Evolutionary conservation across 495 filamentous ascomycete species (phyloP), one percentile per base, ranked within the genome.

Genomic region (Hypoxylon intermedium): DNA sequence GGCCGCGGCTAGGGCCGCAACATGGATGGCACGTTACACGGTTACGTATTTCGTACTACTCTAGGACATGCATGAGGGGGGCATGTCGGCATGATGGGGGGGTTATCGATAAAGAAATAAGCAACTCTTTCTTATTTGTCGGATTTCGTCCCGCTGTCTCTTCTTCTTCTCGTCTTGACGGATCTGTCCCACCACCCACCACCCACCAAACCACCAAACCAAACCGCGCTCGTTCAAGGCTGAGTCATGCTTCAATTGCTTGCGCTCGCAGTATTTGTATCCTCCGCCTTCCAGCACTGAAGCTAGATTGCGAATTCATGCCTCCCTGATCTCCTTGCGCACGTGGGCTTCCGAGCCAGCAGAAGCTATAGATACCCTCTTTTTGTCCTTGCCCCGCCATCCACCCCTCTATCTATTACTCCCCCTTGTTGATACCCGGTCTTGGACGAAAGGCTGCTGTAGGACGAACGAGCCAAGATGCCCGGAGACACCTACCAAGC

Each of bases 181-280:
- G 3, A 13, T 15, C 11, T 33, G 26, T 28, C 26, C 4, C 9
- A 33, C 7, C 7, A 33, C n/a, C n/a, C n/a, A n/a, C n/a, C n/a
- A n/a, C n/a, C n/a, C n/a, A n/a, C n/a, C n/a, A n/a, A n/a, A n/a
- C 53, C 53, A 63, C 60, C 60, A 53, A 62, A 53, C 59, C 46
- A 41, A 57, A 53, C 44, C 48, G 26, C 43, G 21, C 43, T 42
- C 34, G 9, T 55, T 54, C 50, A 12, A 54, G 34, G 15, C 26
- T 20, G 16, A 38, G 16, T 18, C 42, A 54, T 52, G 46, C 34
- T 45, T 46, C 42, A 53, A 58, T 52, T 63, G 41, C 34, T 24
- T 13, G 31, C 16, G 21, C 26, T 18, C 24, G 11, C 20, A n/a
- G 1, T 24, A 31, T 42, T 26, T 19, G 33, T 23, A 31, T 47